Percentiles rank a stretch among this genome's conserved stretches.
phyloP scores from a whole-genome alignment of 1,284 basidiomycete species.

The Leucoagaricus sp. region DNA sequence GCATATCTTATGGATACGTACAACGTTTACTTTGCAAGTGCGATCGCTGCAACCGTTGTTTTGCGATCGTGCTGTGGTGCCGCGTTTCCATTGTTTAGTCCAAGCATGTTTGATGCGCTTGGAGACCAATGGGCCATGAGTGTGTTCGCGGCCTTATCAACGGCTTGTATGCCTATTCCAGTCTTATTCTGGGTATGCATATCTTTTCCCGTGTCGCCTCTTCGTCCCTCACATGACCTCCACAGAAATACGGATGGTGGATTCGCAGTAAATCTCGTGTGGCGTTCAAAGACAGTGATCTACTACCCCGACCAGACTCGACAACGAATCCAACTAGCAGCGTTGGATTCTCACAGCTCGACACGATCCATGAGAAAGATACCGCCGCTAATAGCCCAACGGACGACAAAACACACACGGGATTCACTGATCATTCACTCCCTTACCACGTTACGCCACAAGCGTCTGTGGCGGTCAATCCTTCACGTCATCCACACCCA shows the following conservation, averaged over 20 bases:
- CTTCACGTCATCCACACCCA: not conserved
- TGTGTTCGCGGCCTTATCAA: slow-evolving; percentile 59
- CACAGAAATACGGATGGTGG: slow-evolving; percentile 56
- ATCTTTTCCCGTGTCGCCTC: not conserved
- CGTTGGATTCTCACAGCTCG: slow-evolving; percentile 20
- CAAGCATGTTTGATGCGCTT: slow-evolving; percentile 55
- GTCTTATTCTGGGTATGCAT: slow-evolving; percentile 48
- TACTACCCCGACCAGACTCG: slow-evolving; percentile 2
- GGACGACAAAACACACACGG: not conserved
- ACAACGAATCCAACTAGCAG: slow-evolving; percentile 6
- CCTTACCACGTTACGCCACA: not conserved
- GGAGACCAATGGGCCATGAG: slow-evolving; percentile 70
- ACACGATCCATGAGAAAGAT: slow-evolving; percentile 21
- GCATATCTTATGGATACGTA: slow-evolving; percentile 72
- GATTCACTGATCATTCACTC: not conserved
- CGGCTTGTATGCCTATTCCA: slow-evolving; percentile 57
- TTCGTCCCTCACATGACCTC: not conserved
- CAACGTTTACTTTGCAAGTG: slow-evolving; percentile 63
- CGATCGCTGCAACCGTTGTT: slow-evolving; percentile 71
- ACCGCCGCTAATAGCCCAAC: not conserved
- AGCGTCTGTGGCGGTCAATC: not conserved
- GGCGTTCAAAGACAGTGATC: slow-evolving; percentile 42
- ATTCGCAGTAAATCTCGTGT: slow-evolving; percentile 57
- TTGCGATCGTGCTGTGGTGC: slow-evolving; percentile 65
- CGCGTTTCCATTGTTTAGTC: slow-evolving; percentile 63